A percentile compares a stretch with the other conserved stretches of the same genome.
These are phyloP conservation scores for Paecilomyces fulvus DNA, from an alignment of 2,329 filamentous ascomycete species.

Conservation along the genomic window DNA sequence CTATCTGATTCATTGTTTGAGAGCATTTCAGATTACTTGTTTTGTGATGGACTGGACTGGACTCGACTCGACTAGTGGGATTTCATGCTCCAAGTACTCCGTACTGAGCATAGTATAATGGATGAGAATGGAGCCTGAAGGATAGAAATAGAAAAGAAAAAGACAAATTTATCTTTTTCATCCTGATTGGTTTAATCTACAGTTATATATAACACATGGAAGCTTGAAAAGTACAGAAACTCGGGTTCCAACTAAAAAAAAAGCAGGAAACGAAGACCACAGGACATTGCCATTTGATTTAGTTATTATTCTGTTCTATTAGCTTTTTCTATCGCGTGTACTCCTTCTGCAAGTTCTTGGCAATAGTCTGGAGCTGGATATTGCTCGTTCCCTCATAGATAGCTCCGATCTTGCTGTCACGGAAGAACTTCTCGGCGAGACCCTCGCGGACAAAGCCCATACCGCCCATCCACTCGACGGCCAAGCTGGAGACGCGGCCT, in stretches of 20 bases:
- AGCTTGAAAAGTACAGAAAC: neutral
- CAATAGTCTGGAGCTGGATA: conserved; percentile 63
- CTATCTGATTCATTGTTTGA: too few species aligned
- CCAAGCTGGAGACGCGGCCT: conserved; percentile 71
- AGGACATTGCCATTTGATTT: neutral
- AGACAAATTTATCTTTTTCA: neutral
- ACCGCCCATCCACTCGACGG: conserved; percentile 98
- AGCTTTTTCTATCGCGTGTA: conserved; percentile 49
- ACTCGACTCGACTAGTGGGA: too few species aligned
- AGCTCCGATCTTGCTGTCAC: conserved; percentile 96
- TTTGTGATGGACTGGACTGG: too few species aligned
- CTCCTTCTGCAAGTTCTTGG: conserved; percentile 59
- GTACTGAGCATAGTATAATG: too few species aligned
- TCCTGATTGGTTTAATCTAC: neutral
- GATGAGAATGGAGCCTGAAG: too few species aligned
- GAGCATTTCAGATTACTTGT: too few species aligned
- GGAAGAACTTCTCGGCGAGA: conserved; percentile 93
- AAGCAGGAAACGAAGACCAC: neutral
- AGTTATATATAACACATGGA: neutral
- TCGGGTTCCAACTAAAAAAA: neutral
- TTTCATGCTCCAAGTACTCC: too few species aligned
- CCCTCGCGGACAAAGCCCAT: conserved; percentile 98
- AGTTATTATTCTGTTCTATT: neutral
- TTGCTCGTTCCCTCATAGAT: conserved; percentile 82
- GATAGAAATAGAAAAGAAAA: neutral